Evolutionary conservation across 371 early-diverging fungal species (phyloP).

Genomic region (Lichtheimia hyalospora): DNA sequence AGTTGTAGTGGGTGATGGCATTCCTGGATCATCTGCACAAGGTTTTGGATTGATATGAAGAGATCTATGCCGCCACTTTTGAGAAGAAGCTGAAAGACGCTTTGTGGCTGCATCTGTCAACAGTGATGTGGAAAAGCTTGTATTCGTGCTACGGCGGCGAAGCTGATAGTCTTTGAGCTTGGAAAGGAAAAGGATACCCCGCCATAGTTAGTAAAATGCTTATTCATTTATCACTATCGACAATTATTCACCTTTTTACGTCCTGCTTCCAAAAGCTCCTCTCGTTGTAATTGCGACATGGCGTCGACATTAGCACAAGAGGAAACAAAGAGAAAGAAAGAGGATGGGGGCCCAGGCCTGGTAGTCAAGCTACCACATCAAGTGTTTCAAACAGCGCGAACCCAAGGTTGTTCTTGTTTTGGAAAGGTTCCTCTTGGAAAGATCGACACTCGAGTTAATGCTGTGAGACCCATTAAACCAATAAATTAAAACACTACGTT

Average conservation of each 20-base stretch:
- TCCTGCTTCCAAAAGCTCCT: conserved; percentile 13
- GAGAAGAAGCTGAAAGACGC: neutral
- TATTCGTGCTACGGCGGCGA: conserved; percentile 12
- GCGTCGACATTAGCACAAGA: conserved; percentile 1
- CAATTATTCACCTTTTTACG: conserved; percentile 6
- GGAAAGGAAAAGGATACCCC: neutral
- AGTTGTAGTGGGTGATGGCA: neutral
- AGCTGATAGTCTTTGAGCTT: conserved; percentile 18
- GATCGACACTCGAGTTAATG: no score
- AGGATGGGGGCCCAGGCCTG: neutral
- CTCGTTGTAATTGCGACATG: conserved; percentile 10
- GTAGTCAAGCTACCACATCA: no score
- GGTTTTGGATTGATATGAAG: neutral
- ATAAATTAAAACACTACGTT: no score
- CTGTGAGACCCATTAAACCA: no score
- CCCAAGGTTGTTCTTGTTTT: no score
- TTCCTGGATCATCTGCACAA: neutral
- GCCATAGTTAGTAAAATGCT: neutral
- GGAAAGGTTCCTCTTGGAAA: no score
- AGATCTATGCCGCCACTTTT: conserved; percentile 4
- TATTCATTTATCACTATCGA: neutral
- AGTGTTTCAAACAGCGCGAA: no score
- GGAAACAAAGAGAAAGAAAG: neutral
- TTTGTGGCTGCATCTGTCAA: neutral
- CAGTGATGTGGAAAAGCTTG: neutral